Base-by-base conservation (phyloP, 2,329 filamentous ascomycete genomes). In the Bertia moriformis region DNA sequence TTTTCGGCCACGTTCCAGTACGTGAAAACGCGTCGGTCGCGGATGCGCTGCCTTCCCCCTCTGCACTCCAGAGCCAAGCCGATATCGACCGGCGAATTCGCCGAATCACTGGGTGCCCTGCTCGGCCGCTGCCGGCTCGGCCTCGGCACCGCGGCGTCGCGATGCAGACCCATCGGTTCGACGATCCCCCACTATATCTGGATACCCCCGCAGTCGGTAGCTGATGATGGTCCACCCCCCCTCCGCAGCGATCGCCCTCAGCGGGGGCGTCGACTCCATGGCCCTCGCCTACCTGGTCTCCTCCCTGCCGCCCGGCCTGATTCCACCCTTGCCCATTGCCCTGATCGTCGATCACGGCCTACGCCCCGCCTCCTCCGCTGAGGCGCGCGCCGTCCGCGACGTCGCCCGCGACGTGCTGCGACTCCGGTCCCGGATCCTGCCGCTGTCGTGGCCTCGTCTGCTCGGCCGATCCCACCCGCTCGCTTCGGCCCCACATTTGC, bases 221-320 rank as follows among this genome's bases (percentile, higher is more conserved):
- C n/a, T n/a, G n/a, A n/a, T n/a, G n/a, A n/a, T n/a, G n/a, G n/a
- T n/a, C n/a, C n/a, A n/a, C n/a, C n/a, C n/a, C n/a, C n/a, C 18
- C 19, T 7, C 12, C 1, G 37, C 44, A 84, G 80, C 71, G 40
- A 63, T 96, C 42, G 91, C 88, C 14, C 66, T 96, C 44, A 95
- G 88, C 52, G 91, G 91, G 18, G 91, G 91, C 4, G 83, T 91
- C 29, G 91, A 98, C 58, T 96, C 89, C n/a, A 98, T 96, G 88
- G 89, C 89, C 19, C 66, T 98, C 43, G 86, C 87, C 40, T 77
- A 67, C 43, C 69, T 96, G 24, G 84, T 83, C 53, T 68, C 66
- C 38, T 57, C 63, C 36, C 49, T 70, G 24, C 57, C 58, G 27
- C 53, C 43, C 3, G 69, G 69, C 48, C 63, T 67, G 42, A 59